Percentiles rank a stretch among this genome's conserved stretches.
Evolutionary conservation across 2,329 filamentous ascomycete genomes (phyloP).

Genomic region (Gnomoniopsis sp.): DNA sequence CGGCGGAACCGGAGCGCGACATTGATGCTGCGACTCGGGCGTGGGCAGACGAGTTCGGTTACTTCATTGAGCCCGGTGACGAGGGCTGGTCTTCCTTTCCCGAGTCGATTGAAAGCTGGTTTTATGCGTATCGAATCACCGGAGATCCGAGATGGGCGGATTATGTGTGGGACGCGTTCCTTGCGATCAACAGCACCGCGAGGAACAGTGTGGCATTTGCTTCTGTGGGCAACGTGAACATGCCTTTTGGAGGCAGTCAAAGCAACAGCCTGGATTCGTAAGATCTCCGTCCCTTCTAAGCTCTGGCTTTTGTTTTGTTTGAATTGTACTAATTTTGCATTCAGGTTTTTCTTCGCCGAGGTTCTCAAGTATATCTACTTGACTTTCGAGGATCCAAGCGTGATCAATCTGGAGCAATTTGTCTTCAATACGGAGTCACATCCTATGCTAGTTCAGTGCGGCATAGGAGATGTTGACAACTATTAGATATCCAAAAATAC

Average conservation of each 20-base stretch:
- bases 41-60: constrained; percentile 7
- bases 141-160: constrained; percentile 9
- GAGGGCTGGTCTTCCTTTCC: constrained; percentile 6
- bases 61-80: constrained; percentile 7
- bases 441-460: constrained; percentile 2
- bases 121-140: constrained; percentile 11
- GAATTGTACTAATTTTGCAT: too few species aligned
- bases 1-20: constrained; percentile 1
- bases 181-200: constrained; percentile 9
- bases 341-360: constrained; percentile 9
- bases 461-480: constrained; percentile 3
- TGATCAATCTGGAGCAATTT: constrained; percentile 4
- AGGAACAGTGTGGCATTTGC: constrained; percentile 9
- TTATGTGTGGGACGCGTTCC: constrained; percentile 6
- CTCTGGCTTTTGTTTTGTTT: neutral
- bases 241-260: constrained; percentile 11
- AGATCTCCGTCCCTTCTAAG: neutral
- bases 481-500: neutral
- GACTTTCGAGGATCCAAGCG: constrained; percentile 8
- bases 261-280: constrained; percentile 8
- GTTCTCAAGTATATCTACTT: constrained; percentile 7
- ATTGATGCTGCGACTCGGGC: constrained; percentile 3
- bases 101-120: constrained; percentile 12
- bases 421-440: constrained; percentile 11
- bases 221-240: constrained; percentile 9